These are phyloP conservation scores for Cordyceps cateniannulata DNA, from an alignment of 2,329 filamentous ascomycete genomes.

Conservation along the genomic window DNA sequence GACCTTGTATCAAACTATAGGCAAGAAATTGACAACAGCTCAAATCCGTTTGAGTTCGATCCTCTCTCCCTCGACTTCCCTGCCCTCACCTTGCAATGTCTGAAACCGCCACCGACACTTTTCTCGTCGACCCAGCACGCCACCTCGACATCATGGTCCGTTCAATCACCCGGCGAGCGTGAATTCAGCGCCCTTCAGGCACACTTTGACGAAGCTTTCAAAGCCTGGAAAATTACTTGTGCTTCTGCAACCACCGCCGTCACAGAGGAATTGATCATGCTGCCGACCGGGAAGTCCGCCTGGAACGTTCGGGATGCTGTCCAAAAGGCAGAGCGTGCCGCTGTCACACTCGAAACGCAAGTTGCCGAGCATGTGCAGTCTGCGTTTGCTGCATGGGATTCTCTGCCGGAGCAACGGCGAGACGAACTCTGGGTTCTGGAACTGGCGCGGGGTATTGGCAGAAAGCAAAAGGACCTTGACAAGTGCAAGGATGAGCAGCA, in stretches of 20 bases:
- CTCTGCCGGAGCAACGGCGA: slow-evolving; percentile 49
- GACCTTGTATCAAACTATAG: slow-evolving; percentile 27
- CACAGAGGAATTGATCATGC: slow-evolving; percentile 45
- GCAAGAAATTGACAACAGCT: slow-evolving; percentile 47
- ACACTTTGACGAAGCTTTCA: slow-evolving; percentile 62
- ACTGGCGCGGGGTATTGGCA: slow-evolving; percentile 52
- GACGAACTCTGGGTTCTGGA: slow-evolving; percentile 56
- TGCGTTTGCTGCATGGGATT: slow-evolving; percentile 71
- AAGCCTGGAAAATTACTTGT: slow-evolving; percentile 53
- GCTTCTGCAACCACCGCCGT: slow-evolving; percentile 42
- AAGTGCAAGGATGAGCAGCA: slow-evolving; percentile 45
- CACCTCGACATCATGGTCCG: slow-evolving; percentile 73
- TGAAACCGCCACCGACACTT: slow-evolving; percentile 73
- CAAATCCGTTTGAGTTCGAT: slow-evolving; percentile 70
- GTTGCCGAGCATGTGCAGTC: slow-evolving; percentile 70
- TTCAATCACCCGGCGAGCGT: slow-evolving; percentile 64
- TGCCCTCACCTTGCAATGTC: slow-evolving; percentile 72
- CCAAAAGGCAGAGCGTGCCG: slow-evolving; percentile 44
- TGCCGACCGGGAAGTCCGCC: slow-evolving; percentile 32
- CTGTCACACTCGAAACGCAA: slow-evolving; percentile 58
- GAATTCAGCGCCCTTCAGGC: slow-evolving; percentile 67
- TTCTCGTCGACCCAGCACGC: slow-evolving; percentile 76
- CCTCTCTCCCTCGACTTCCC: slow-evolving; percentile 81
- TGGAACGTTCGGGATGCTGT: slow-evolving; percentile 41
- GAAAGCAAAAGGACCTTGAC: slow-evolving; percentile 49